Base-by-base conservation (phyloP, 345 rosid species). In the Citrus maxima region DNA sequence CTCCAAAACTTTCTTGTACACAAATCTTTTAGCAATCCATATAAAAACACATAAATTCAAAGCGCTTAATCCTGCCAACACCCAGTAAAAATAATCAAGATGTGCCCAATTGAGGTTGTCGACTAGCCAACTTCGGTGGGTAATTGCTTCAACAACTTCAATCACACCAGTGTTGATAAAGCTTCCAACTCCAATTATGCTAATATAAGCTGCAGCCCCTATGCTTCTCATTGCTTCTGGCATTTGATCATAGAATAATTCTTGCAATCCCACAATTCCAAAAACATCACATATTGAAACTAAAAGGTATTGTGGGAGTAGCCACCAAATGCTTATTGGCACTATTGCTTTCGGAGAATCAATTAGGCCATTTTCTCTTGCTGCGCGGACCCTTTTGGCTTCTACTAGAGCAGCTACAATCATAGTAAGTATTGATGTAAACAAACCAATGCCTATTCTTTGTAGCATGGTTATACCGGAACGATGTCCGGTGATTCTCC, bases 191-290 rank as follows among this genome's bases (percentile, higher is more conserved):
- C 98, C 99, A 24, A 86, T 78, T 3, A 91, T 81, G 54, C 94
- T 86, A 2, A 93, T 80, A 62, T 87, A 86, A 0, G 89, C 91
- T 0, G 98, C 98, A 2, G 99, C 99, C 9, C 98, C 99, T 14
- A 93, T 56, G 77, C 98, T 95, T 83, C 99, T 86, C 97, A 92
- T 88, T 4, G 70, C 66, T 59, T 87, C 95, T 0, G 99, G 99
- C 93, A 95, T 85, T 78, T 95, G 95, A 79, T 89, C 95, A 74
- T 95, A 95, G 87, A 93, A 95, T 84, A 95, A 49, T 84, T 93
- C 94, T 82, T 92, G 96, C 77, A 95, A 77, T 27, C 99, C 98
- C n/a, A 95, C 87, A 9, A 95, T 77, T 4, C 91, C 74, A 82
- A 95, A 92, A 7, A 84, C 91, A 42, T 95, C 99, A 2, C 87